phyloP scores from a whole-genome alignment of 208 protist genomes.

The Crithidia bombi region DNA sequence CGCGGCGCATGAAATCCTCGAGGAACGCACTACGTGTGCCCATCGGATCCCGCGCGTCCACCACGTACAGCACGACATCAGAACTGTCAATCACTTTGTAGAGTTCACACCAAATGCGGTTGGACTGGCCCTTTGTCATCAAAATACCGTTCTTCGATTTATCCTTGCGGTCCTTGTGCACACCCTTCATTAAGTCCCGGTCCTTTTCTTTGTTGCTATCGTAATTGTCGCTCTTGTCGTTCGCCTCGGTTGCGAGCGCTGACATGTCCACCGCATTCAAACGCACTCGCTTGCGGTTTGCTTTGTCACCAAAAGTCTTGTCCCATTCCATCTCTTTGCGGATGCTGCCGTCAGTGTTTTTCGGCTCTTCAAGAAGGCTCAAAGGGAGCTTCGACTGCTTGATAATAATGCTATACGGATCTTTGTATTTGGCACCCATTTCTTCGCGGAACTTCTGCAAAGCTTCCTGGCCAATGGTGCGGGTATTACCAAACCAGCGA shows the following conservation, averaged over 20 bases:
- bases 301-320: constrained; percentile 96
- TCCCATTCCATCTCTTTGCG: constrained; percentile 96
- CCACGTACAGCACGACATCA: constrained; percentile 99
- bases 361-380: constrained; percentile 91
- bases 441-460: constrained; percentile 97
- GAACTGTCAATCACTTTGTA: constrained; percentile 99
- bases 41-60: constrained; percentile 98
- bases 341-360: constrained; percentile 88
- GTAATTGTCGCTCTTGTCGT: constrained; percentile 57
- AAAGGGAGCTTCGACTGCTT: constrained; percentile 97
- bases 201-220: constrained; percentile 55
- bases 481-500: constrained; percentile 98
- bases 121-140: constrained; percentile 98
- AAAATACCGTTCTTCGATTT: constrained; percentile 90
- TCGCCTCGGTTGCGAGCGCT: constrained; percentile 55
- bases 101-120: constrained; percentile 99
- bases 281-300: constrained; percentile 91
- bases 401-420: constrained; percentile 98
- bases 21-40: constrained; percentile 97
- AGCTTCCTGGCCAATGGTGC: constrained; percentile 96
- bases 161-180: constrained; percentile 65
- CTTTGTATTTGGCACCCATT: constrained; percentile 93
- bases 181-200: constrained; percentile 58
- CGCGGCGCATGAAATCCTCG: constrained; percentile 94
- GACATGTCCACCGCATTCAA: constrained; percentile 66